Evolutionary conservation across 2,329 filamentous ascomycete species (phyloP).

Genomic region (Diaporthe ilicicola): DNA sequence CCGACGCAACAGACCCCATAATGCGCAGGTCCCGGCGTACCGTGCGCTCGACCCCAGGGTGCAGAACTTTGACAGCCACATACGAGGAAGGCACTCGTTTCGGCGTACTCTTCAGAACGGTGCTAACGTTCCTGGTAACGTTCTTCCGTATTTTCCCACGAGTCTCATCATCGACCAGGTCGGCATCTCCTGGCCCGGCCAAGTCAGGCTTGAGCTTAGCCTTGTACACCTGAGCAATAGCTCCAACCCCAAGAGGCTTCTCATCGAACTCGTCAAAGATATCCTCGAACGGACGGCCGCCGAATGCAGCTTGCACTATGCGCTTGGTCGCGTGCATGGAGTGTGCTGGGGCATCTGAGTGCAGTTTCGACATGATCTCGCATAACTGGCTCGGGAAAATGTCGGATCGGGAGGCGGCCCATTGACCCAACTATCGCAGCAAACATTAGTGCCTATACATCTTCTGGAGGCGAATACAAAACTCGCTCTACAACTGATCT

Average conservation of each 20-base stretch:
- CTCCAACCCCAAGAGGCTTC: constrained; percentile 88
- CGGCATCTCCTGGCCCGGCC: constrained; percentile 68
- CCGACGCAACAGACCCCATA: constrained; percentile 88
- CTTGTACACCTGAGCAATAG: constrained; percentile 97
- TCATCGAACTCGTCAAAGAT: constrained; percentile 98
- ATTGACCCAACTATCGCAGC: constrained; percentile 80
- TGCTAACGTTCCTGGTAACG: constrained; percentile 83
- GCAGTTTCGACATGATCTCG: constrained; percentile 89
- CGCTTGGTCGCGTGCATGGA: constrained; percentile 80
- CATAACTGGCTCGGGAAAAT: constrained; percentile 96
- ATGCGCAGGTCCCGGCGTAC: constrained; percentile 92
- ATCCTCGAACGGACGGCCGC: constrained; percentile 80
- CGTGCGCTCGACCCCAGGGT: constrained; percentile 87
- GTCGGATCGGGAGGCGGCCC: constrained; percentile 94
- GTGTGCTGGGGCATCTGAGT: constrained; percentile 94
- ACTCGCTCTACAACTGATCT: not conserved
- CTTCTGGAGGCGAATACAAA: not conserved
- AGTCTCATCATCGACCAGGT: constrained; percentile 51
- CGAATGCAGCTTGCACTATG: constrained; percentile 84
- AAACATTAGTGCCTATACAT: constrained; percentile 2
- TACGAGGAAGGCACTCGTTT: constrained; percentile 88
- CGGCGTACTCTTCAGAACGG: constrained; percentile 85
- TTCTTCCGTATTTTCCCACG: constrained; percentile 64
- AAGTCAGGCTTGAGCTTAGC: constrained; percentile 87
- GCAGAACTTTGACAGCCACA: constrained; percentile 95